These are phyloP conservation scores for Clarireedia paspali DNA, from an alignment of 2,329 filamentous ascomycete genomes.

Conservation along the genomic window DNA sequence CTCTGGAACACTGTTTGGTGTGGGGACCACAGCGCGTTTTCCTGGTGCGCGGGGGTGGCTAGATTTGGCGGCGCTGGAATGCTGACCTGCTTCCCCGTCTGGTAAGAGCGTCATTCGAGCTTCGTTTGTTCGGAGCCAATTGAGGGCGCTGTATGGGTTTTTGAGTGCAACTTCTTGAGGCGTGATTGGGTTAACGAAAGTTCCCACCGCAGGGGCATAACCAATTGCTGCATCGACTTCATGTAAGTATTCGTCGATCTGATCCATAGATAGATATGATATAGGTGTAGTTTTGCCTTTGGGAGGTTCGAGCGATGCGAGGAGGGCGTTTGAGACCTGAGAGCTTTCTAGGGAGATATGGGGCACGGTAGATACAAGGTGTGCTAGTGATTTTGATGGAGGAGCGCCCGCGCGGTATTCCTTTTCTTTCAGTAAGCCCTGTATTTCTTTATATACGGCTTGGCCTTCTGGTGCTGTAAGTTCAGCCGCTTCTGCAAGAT, in stretches of 20 bases:
- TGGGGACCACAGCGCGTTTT: conserved; percentile 28
- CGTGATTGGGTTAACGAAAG: conserved; percentile 31
- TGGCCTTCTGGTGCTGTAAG: conserved; percentile 22
- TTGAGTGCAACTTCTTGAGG: conserved; percentile 48
- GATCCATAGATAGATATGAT: conserved; percentile 59
- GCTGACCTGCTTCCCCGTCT: conserved; percentile 32
- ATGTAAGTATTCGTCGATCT: conserved; percentile 67
- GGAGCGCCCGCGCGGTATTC: conserved; percentile 10
- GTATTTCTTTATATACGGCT: conserved; percentile 23
- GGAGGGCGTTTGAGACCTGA: conserved; percentile 27
- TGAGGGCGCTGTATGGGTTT: conserved; percentile 90
- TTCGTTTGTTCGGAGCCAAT: conserved; percentile 83
- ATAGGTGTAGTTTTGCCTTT: conserved; percentile 48
- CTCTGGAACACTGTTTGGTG: conserved; percentile 25
- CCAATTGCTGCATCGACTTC: conserved; percentile 40
- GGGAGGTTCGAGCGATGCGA: conserved; percentile 31
- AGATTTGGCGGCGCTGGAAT: conserved; percentile 35
- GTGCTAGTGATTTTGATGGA: conserved; percentile 25
- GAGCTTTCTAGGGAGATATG: conserved; percentile 19
- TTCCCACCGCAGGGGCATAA: conserved; percentile 23
- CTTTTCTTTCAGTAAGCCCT: conserved; percentile 21
- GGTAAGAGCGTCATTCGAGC: conserved; percentile 73
- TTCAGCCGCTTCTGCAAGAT: conserved; percentile 18
- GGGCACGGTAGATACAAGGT: conserved; percentile 21
- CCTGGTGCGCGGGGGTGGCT: conserved; percentile 29